These are phyloP conservation scores for Intubia oerlemansii DNA, from an alignment of 2,329 filamentous ascomycete genomes.

Conservation along the genomic window DNA sequence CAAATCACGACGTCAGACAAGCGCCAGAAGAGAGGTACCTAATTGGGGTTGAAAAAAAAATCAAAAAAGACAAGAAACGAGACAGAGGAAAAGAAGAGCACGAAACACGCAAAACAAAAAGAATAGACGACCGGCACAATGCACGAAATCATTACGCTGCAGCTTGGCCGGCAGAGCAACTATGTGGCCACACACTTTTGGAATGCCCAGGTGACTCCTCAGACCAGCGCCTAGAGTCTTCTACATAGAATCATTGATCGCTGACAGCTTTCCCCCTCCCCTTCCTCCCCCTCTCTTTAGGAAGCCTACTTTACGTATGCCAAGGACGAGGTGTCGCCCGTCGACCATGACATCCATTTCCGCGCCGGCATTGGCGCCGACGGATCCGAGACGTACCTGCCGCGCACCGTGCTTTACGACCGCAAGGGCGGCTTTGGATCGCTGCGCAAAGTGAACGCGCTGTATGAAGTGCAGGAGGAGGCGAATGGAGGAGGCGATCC, in stretches of 20 bases:
- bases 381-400: slow-evolving; percentile 79
- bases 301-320: slow-evolving; percentile 95
- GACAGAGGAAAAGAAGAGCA: no score
- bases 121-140: slow-evolving; percentile 25
- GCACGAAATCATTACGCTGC: slow-evolving; percentile 88
- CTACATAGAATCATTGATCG: no score
- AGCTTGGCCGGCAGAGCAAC: slow-evolving; percentile 84
- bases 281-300: no score
- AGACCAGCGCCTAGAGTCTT: neutral
- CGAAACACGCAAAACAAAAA: slow-evolving; percentile 20
- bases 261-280: neutral
- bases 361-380: slow-evolving; percentile 62
- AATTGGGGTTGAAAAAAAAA: no score
- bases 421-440: slow-evolving; percentile 86
- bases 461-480: slow-evolving; percentile 43
- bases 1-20: no score
- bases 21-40: no score
- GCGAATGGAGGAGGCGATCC: neutral
- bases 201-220: slow-evolving; percentile 55
- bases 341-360: slow-evolving; percentile 80
- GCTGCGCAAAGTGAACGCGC: slow-evolving; percentile 64
- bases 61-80: no score
- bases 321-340: slow-evolving; percentile 38
- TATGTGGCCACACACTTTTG: slow-evolving; percentile 92
- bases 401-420: slow-evolving; percentile 82